A percentile compares a stretch with the other conserved stretches of the same genome.
These are phyloP conservation scores for Oryza rufipogon DNA, from an alignment of 176 grass and related monocot species.

Conservation along the genomic window DNA sequence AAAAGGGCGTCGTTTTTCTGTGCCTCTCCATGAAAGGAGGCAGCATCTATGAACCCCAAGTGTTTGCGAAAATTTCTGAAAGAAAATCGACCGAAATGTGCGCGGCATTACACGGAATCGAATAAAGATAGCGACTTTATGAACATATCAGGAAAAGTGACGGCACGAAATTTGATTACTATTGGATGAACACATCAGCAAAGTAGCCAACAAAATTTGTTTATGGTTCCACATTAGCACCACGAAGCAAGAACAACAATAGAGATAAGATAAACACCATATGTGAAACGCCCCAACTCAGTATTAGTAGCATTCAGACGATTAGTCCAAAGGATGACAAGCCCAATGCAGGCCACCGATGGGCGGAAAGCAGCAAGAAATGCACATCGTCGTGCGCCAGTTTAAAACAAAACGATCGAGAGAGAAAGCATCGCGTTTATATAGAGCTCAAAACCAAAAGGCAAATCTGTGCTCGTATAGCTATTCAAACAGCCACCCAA, in stretches of 20 bases:
- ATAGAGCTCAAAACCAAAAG: not conserved
- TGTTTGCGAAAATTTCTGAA: conserved; percentile 23
- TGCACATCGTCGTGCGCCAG: conserved; percentile 14
- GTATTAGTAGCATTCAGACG: not conserved
- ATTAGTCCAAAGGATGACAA: not conserved
- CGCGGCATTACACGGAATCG: conserved; percentile 42
- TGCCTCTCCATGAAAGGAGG: conserved; percentile 23
- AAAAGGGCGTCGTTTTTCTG: not conserved
- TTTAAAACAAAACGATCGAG: conserved; percentile 10
- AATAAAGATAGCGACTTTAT: conserved; percentile 49
- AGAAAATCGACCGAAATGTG: conserved; percentile 31
- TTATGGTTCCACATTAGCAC: conserved; percentile 1
- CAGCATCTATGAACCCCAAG: not conserved
- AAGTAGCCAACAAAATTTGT: conserved; percentile 18
- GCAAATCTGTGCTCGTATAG: not conserved
- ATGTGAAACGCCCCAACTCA: conserved; percentile 12
- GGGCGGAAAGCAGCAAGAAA: conserved; percentile 20
- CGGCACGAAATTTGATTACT: conserved; percentile 42
- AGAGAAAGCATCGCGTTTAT: not conserved
- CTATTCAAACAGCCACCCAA: not conserved
- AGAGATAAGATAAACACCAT: not conserved
- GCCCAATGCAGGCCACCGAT: conserved; percentile 14
- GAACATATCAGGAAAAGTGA: conserved; percentile 48
- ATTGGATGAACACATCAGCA: conserved; percentile 27
- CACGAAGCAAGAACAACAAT: not conserved